Evolutionary conservation across 352 stramenopile species (phyloP).

Genomic region (Nothophytophthora sp.): DNA sequence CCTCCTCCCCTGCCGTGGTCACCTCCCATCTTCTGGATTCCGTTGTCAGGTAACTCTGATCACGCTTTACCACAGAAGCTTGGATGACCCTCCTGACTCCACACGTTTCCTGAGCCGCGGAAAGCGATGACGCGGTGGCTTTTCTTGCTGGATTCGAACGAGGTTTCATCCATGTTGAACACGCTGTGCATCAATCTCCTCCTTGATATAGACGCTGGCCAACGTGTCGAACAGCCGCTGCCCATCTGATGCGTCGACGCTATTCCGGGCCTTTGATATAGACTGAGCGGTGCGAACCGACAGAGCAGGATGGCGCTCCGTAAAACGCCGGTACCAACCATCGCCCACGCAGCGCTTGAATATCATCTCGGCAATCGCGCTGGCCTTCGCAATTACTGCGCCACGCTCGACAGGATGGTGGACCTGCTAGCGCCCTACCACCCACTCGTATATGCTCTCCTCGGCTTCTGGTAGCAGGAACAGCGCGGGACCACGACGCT

Average conservation of each 20-base stretch:
- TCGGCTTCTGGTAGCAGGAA: neutral
- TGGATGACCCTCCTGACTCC: too few relatives aligned
- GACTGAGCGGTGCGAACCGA: neutral
- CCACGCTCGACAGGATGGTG: neutral
- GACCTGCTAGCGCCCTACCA: neutral
- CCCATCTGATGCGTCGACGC: neutral
- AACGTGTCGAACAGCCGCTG: neutral
- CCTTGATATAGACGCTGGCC: neutral
- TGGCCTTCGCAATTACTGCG: neutral
- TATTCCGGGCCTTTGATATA: neutral
- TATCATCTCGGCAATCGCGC: neutral
- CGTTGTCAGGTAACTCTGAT: too few relatives aligned
- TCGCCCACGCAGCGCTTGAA: neutral
- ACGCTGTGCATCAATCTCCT: neutral
- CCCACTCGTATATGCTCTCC: neutral
- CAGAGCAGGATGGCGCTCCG: neutral
- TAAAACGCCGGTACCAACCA: neutral
- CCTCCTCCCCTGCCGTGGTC: too few relatives aligned
- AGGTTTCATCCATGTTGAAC: slow-evolving; percentile 30
- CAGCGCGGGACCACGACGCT: neutral
- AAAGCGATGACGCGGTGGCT: slow-evolving; percentile 7
- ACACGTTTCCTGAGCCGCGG: slow-evolving; percentile 18
- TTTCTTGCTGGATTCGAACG: slow-evolving; percentile 3
- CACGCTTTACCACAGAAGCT: too few relatives aligned
- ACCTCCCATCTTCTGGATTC: too few relatives aligned